Percentiles rank a stretch among this genome's conserved stretches.
These are phyloP conservation scores for Lactarius pseudohatsudake DNA, from an alignment of 768 basidiomycete genomes.

Conservation along the genomic window DNA sequence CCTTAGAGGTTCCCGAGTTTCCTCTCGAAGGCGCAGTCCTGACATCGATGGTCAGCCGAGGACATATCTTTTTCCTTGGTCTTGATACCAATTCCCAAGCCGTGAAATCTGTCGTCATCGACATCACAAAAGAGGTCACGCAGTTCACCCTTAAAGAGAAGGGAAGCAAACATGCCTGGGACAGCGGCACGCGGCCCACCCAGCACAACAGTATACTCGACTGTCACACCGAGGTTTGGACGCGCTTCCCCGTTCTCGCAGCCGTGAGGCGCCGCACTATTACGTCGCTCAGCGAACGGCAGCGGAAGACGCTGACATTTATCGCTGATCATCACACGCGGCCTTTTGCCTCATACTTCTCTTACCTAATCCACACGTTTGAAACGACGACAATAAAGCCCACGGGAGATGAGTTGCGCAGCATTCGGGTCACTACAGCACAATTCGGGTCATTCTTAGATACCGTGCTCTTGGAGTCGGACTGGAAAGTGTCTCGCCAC, in stretches of 20 bases:
- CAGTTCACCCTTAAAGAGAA: conserved; percentile 56
- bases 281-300: conserved; percentile 31
- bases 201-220: conserved; percentile 40
- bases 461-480: conserved; percentile 11
- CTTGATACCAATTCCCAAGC: conserved; percentile 38
- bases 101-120: conserved; percentile 47
- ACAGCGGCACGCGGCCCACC: conserved; percentile 29
- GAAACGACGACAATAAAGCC: conserved; percentile 54
- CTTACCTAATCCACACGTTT: conserved; percentile 45
- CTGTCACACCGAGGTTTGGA: conserved; percentile 22
- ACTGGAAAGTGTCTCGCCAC: conserved; percentile 39
- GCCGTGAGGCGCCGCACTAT: conserved; percentile 22
- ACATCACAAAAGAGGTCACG: conserved; percentile 55
- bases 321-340: conserved; percentile 41
- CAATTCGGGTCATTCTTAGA: conserved; percentile 34
- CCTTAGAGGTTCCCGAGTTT: conserved; percentile 37
- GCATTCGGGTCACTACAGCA: conserved; percentile 39
- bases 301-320: conserved; percentile 42
- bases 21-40: conserved; percentile 33
- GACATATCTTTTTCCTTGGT: conserved; percentile 44
- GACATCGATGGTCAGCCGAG: conserved; percentile 48
- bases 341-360: conserved; percentile 46
- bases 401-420: conserved; percentile 44
- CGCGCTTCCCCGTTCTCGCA: conserved; percentile 20
- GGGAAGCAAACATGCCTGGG: conserved; percentile 31